Conservation (phyloP, 169 alveolate species). For the Plasmodium gaboni region DNA sequence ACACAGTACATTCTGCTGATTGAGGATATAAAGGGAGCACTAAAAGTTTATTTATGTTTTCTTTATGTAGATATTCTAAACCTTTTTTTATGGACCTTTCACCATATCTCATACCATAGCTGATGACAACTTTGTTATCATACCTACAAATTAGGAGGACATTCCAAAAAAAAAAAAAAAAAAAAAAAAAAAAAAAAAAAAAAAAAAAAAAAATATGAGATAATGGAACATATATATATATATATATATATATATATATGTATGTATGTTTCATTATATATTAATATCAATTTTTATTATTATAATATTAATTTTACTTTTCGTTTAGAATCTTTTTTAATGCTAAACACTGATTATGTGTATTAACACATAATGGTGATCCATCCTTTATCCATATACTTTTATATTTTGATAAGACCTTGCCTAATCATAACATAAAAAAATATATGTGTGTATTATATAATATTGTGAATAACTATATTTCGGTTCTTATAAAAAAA, state of each 20-base stretch:
- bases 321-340: constrained; percentile 40
- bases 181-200: background rate
- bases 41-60: constrained; percentile 76
- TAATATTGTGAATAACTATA: too few relatives aligned
- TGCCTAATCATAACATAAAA: constrained; percentile 12
- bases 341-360: constrained; percentile 49
- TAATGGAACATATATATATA: too few relatives aligned
- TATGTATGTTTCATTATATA: background rate
- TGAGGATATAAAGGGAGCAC: constrained; percentile 83
- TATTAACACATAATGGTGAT: constrained; percentile 68
- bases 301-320: constrained; percentile 19
- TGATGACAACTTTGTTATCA: constrained; percentile 23
- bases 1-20: constrained; percentile 79
- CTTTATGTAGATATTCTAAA: constrained; percentile 52
- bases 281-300: background rate
- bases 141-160: constrained; percentile 4
- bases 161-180: background rate
- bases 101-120: constrained; percentile 81
- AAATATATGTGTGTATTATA: too few relatives aligned
- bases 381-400: constrained; percentile 76
- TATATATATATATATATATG: too few relatives aligned
- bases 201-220: background rate
- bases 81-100: constrained; percentile 60
- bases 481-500: too few relatives aligned
- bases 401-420: constrained; percentile 44